Conservation (phyloP, 306 rosid species). For the Hippophae rhamnoides region DNA sequence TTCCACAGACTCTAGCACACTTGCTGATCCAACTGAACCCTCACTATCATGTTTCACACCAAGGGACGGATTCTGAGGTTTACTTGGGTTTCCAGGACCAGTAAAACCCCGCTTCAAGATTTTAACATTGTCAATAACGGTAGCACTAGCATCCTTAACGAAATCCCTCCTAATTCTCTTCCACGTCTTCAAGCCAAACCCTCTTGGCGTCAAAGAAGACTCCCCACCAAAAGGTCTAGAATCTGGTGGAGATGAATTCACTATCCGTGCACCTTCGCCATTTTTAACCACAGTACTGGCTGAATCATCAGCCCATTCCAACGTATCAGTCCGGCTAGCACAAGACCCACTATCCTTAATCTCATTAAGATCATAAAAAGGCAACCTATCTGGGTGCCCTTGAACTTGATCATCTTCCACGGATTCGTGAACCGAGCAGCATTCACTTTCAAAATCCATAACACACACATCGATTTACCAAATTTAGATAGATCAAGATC, state of each 20-base stretch:
- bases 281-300: conserved; percentile 19
- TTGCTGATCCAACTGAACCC: conserved; percentile 38
- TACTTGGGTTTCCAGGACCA: conserved; percentile 28
- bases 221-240: conserved; percentile 25
- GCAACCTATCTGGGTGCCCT: not conserved
- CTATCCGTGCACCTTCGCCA: conserved; percentile 17
- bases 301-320: conserved; percentile 28
- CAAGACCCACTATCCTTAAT: conserved; percentile 27
- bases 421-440: conserved; percentile 28
- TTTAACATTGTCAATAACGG: conserved; percentile 27
- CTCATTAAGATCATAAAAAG: conserved; percentile 26
- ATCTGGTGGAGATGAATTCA: conserved; percentile 17
- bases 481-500: conserved; percentile 23
- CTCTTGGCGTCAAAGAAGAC: conserved; percentile 19
- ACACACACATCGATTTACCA: conserved; percentile 9
- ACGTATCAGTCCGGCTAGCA: conserved; percentile 24
- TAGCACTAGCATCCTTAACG: conserved; percentile 33
- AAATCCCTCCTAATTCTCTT: conserved; percentile 38
- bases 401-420: conserved; percentile 48
- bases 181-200: conserved; percentile 54
- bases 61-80: conserved; percentile 23
- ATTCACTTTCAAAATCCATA: conserved; percentile 72
- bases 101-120: conserved; percentile 61
- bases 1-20: conserved; percentile 36
- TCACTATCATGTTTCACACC: conserved; percentile 45